Conservation (phyloP, 768 basidiomycete genomes). For the Melanogaster broomeanus region DNA sequence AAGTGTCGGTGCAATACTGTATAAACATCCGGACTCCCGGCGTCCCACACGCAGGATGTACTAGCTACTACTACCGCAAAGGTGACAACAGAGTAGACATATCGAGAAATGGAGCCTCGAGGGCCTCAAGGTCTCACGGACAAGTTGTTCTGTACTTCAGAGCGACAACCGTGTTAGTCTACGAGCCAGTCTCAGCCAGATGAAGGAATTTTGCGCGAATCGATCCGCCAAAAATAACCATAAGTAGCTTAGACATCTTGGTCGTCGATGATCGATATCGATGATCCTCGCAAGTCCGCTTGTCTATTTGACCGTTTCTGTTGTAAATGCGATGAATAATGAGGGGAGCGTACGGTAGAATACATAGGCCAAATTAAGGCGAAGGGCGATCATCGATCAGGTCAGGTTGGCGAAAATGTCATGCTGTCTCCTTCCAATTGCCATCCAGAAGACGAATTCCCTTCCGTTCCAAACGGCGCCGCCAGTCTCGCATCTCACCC, state of each 20-base stretch:
- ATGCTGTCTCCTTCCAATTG: conserved; percentile 60
- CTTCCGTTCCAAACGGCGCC: conserved; percentile 55
- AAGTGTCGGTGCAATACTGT: no score
- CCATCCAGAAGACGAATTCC: conserved; percentile 67
- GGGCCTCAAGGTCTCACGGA: neutral
- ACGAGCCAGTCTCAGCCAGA: no score
- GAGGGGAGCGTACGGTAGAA: conserved; percentile 3
- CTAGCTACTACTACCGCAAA: no score
- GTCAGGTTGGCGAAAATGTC: conserved; percentile 4
- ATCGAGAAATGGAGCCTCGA: conserved; percentile 11
- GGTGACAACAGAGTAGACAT: no score
- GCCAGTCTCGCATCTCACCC: conserved; percentile 80
- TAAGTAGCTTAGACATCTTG: no score
- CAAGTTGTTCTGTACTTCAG: neutral
- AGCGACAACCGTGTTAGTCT: no score
- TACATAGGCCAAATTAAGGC: conserved; percentile 1
- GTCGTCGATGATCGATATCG: no score
- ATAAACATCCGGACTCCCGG: no score
- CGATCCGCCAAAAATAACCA: neutral
- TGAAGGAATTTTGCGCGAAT: no score
- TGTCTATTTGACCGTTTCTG: no score
- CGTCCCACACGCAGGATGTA: no score
- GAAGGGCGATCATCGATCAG: neutral
- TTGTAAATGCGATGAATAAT: neutral
- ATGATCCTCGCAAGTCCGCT: no score